These are phyloP conservation scores for Voacanga thouarsii DNA, from an alignment of 257 asterid genomes.

Conservation along the genomic window DNA sequence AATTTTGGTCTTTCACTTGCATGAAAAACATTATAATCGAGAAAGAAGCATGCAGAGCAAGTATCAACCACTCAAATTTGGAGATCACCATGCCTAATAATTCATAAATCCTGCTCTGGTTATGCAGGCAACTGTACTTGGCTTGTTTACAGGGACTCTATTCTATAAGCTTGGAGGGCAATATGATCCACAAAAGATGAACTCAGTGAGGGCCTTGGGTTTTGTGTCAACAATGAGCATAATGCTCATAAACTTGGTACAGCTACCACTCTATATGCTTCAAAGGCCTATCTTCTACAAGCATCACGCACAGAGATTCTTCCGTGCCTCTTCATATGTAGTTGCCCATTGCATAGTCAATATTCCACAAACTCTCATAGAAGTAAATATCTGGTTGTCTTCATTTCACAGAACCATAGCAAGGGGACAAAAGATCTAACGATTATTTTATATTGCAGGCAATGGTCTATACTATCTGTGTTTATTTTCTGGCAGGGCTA, in stretches of 20 bases:
- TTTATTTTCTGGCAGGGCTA: conserved; percentile 14
- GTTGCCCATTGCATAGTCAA: conserved; percentile 14
- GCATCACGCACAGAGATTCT: conserved; percentile 14
- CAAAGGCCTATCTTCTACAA: conserved; percentile 17
- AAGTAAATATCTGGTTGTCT: conserved; percentile 1
- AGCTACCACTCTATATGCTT: conserved; percentile 14
- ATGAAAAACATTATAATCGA: neutral
- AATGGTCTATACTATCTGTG: conserved; percentile 1
- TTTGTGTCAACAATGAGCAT: conserved; percentile 9
- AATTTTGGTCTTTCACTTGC: no score
- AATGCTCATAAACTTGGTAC: conserved; percentile 9
- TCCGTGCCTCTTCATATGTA: conserved; percentile 12
- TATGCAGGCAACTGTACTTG: conserved; percentile 10
- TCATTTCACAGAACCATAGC: no score
- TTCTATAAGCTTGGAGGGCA: conserved; percentile 16
- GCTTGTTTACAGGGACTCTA: conserved; percentile 17
- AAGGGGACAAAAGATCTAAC: no score
- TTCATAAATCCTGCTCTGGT: neutral
- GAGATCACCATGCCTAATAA: neutral
- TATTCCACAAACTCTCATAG: conserved; percentile 12
- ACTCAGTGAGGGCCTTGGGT: conserved; percentile 14
- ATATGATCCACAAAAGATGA: conserved; percentile 17
- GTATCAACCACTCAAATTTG: neutral
- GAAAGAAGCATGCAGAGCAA: neutral
- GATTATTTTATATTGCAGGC: no score